phyloP scores from a whole-genome alignment of 345 rosid genomes.

The Sisymbrium altissimum region DNA sequence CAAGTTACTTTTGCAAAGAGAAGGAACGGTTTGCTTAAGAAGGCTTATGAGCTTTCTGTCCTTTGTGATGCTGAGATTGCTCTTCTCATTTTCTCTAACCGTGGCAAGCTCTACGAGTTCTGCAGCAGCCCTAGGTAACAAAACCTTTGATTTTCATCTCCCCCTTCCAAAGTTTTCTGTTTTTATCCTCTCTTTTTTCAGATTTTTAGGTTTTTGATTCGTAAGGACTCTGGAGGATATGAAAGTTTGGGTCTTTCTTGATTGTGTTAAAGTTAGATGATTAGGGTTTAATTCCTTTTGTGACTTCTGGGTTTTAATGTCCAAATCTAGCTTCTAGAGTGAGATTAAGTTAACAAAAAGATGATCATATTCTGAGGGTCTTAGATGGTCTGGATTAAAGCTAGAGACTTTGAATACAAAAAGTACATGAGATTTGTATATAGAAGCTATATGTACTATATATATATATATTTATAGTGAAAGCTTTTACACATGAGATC shows the following conservation, averaged over 20 bases:
- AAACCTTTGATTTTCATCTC: background rate
- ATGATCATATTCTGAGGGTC: conserved; percentile 11
- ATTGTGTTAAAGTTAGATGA: background rate
- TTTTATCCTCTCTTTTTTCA: background rate
- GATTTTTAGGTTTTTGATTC: conserved; percentile 23
- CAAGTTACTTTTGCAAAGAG: conserved; percentile 41
- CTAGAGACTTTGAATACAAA: background rate
- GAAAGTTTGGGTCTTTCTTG: conserved; percentile 4
- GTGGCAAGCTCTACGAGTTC: conserved; percentile 65
- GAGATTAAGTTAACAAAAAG: conserved; percentile 8
- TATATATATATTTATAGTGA: background rate
- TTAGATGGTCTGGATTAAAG: conserved; percentile 12
- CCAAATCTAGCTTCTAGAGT: conserved; percentile 4
- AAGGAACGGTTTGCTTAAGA: conserved; percentile 38
- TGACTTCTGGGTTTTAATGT: background rate
- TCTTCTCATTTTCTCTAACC: conserved; percentile 65
- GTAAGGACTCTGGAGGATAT: background rate
- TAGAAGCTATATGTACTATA: background rate
- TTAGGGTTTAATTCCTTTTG: conserved; percentile 13
- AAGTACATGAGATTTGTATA: conserved; percentile 6
- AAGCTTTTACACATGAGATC: conserved; percentile 30
- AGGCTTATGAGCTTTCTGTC: conserved; percentile 40
- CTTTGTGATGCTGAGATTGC: conserved; percentile 46
- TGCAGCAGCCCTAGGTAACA: conserved; percentile 52
- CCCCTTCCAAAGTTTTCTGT: background rate